Conservation (phyloP, 2,329 filamentous ascomycete genomes). For the Aspergillus quadrilineatus region DNA sequence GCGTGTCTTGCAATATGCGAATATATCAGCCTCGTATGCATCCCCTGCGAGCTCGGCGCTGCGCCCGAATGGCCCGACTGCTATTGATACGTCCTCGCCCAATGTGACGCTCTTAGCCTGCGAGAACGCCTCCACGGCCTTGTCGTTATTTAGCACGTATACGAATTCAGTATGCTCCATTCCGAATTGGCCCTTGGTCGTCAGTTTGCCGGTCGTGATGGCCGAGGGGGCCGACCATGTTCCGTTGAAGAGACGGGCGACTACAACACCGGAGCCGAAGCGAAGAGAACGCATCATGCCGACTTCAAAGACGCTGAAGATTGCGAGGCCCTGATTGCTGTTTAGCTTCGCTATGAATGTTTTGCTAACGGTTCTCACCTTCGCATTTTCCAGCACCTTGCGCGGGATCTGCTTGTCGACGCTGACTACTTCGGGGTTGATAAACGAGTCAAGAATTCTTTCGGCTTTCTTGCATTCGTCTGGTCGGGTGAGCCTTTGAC, state of each 20-base stretch:
- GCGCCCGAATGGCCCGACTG: slow-evolving; percentile 87
- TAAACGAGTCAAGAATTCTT: slow-evolving; percentile 10
- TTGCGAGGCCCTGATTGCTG: slow-evolving; percentile 41
- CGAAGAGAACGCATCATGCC: slow-evolving; percentile 49
- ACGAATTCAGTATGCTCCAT: slow-evolving; percentile 66
- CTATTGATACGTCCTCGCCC: slow-evolving; percentile 90
- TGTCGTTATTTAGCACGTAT: slow-evolving; percentile 88
- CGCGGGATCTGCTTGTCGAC: slow-evolving; percentile 9
- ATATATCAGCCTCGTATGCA: slow-evolving; percentile 84
- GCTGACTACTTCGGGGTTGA: slow-evolving; percentile 9
- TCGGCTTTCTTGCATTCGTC: slow-evolving; percentile 15
- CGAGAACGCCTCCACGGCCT: slow-evolving; percentile 84
- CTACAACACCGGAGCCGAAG: slow-evolving; percentile 49
- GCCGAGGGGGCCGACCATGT: slow-evolving; percentile 50
- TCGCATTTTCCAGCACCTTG: slow-evolving; percentile 9
- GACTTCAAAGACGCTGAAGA: slow-evolving; percentile 46
- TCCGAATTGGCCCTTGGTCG: slow-evolving; percentile 47
- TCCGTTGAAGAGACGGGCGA: slow-evolving; percentile 46
- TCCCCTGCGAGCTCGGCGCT: slow-evolving; percentile 92
- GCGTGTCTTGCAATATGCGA: slow-evolving; percentile 96
- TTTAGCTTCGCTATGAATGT: background rate
- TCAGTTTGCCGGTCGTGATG: slow-evolving; percentile 43
- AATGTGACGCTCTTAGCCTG: slow-evolving; percentile 84
- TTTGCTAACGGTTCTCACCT: background rate
- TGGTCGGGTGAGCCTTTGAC: background rate